These are phyloP conservation scores for Lenzites betulinus DNA, from an alignment of 768 basidiomycete genomes.

Conservation along the genomic window DNA sequence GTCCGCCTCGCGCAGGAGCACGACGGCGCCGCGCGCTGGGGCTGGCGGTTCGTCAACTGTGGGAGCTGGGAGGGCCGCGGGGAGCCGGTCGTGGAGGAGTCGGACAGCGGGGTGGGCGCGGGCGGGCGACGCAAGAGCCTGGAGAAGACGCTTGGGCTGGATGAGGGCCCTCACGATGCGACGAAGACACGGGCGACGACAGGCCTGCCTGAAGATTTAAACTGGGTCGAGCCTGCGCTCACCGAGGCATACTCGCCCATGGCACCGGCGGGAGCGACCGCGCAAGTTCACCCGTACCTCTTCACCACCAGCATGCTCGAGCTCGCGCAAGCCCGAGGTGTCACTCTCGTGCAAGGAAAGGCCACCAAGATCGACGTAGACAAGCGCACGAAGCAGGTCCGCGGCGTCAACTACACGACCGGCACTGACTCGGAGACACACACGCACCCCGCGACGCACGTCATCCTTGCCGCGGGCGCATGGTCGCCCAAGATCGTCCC, in stretches of 20 bases:
- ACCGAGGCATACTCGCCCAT: conserved; percentile 65
- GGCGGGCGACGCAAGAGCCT: conserved; percentile 46
- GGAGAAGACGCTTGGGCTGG: conserved; percentile 56
- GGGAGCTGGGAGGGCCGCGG: conserved; percentile 74
- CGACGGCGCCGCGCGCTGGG: conserved; percentile 74
- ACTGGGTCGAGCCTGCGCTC: conserved; percentile 45
- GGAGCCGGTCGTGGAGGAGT: conserved; percentile 29
- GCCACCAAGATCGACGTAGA: conserved; percentile 49
- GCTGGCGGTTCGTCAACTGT: conserved; percentile 76
- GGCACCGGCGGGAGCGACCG: conserved; percentile 58
- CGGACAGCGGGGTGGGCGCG: conserved; percentile 32
- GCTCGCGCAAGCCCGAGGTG: conserved; percentile 58
- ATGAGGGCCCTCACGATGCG: background rate
- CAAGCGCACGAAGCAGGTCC: conserved; percentile 38
- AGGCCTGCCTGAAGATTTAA: conserved; percentile 36
- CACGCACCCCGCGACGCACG: conserved; percentile 60
- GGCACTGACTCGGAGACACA: conserved; percentile 29
- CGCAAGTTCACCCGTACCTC: conserved; percentile 75
- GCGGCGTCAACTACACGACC: conserved; percentile 45
- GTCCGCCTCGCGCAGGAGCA: conserved; percentile 68
- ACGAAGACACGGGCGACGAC: conserved; percentile 12
- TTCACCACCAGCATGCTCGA: conserved; percentile 75
- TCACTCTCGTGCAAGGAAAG: conserved; percentile 47
- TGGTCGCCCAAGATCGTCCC: conserved; percentile 73
- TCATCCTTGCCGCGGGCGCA: conserved; percentile 82